These are phyloP conservation scores for Tetrahymena thermophila DNA, from an alignment of 73 alveolate species.

Conservation along the genomic window DNA sequence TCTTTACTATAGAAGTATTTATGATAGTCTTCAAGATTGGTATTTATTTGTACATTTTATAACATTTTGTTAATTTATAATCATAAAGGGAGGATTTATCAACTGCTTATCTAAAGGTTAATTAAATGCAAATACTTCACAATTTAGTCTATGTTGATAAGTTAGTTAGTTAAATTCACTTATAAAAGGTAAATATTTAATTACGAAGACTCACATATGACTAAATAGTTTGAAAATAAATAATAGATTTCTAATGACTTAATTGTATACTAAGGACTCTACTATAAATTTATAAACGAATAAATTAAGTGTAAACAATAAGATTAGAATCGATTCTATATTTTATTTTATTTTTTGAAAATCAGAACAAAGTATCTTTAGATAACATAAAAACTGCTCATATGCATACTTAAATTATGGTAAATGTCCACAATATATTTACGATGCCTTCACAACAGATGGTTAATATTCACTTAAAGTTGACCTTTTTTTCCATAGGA, in stretches of 20 bases:
- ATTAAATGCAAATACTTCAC: not conserved
- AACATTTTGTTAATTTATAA: not conserved
- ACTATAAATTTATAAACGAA: not conserved
- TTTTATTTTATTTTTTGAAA: not conserved
- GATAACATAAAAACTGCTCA: not conserved
- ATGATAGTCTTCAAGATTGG: not conserved
- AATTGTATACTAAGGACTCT: not conserved
- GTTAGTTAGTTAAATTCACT: not conserved
- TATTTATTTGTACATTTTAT: not conserved
- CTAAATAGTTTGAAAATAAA: not conserved
- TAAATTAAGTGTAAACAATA: not conserved
- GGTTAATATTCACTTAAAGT: not conserved
- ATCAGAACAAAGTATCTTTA: not conserved
- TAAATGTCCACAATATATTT: not conserved
- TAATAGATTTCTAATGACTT: not conserved
- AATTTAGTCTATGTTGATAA: not conserved
- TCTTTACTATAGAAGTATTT: not conserved
- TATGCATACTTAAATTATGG: not conserved
- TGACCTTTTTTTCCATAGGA: not conserved
- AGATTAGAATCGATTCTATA: not conserved
- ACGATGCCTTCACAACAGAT: not conserved
- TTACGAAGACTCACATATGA: not conserved
- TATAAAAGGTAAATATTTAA: not conserved
- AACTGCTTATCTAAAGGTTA: not conserved
- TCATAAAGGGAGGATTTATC: not conserved